These are phyloP conservation scores for Aplosporella prunicola DNA, from an alignment of 2,329 filamentous ascomycete species.

Conservation along the genomic window DNA sequence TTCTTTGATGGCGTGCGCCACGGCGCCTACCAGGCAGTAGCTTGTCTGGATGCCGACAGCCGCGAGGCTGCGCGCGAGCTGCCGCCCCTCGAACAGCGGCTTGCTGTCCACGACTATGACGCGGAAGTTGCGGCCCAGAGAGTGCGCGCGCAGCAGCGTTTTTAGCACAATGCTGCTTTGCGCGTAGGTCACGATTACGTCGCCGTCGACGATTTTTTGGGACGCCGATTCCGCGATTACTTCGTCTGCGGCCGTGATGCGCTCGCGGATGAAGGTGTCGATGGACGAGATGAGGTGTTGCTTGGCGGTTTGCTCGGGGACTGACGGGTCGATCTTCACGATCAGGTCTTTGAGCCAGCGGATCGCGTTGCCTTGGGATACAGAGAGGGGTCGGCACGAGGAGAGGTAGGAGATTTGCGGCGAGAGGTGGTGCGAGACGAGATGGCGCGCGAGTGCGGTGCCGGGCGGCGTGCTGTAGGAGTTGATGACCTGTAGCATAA, in stretches of 20 bases:
- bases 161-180: slow-evolving; percentile 80
- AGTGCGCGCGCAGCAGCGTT: slow-evolving; percentile 63
- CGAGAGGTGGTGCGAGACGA: slow-evolving; percentile 82
- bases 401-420: slow-evolving; percentile 93
- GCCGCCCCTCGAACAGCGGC: slow-evolving; percentile 60
- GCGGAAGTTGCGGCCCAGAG: slow-evolving; percentile 62
- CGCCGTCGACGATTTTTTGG: slow-evolving; percentile 65
- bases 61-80: slow-evolving; percentile 61
- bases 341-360: slow-evolving; percentile 90
- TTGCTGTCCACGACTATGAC: slow-evolving; percentile 77
- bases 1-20: slow-evolving; percentile 63
- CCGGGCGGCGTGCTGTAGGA: slow-evolving; percentile 84
- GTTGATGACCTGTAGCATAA: slow-evolving; percentile 60
- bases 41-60: slow-evolving; percentile 64
- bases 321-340: slow-evolving; percentile 78
- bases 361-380: slow-evolving; percentile 95
- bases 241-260: slow-evolving; percentile 76
- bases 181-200: slow-evolving; percentile 78
- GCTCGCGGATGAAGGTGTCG: slow-evolving; percentile 82
- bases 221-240: slow-evolving; percentile 72
- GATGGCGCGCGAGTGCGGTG: slow-evolving; percentile 78
- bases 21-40: slow-evolving; percentile 71
- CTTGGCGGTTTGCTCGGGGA: slow-evolving; percentile 75
- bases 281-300: slow-evolving; percentile 68
- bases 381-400: slow-evolving; percentile 88